Evolutionary conservation across 1,284 basidiomycete species (phyloP), one percentile per base, ranked within the genome.

Genomic region (Moesziomyces parantarcticus): DNA sequence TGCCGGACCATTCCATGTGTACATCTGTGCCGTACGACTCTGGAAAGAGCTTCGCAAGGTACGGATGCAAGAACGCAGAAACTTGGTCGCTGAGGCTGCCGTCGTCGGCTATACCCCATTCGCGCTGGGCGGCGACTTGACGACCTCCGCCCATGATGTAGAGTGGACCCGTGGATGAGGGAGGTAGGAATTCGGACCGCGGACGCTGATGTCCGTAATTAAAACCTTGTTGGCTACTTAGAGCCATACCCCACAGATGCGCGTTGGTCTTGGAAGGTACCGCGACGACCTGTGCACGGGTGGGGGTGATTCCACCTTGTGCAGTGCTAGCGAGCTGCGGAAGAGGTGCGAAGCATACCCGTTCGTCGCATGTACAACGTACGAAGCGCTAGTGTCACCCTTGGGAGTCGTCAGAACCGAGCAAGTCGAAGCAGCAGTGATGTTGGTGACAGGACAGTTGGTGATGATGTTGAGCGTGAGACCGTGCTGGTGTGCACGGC

Each of bases 161-260:
- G 16, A 92, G 78, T 0, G 56, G 46, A 0, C 36, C 36, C 3
- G 16, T 16, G 18, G 36, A 2, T 8, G 36, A 39, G 11, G 36
- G 36, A 1, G 36, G 36, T 7, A 7, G 7, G 36, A 40, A n/a
- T 23, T 52, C 45, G 40, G 51, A 22, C 8, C 42, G 9, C 13
- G 71, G 89, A 32, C 92, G 86, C n/a, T 91, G 89, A 76, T 92
- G 92, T 89, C 91, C 92, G 80, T 93, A 93, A 76, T 92, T 90
- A 67, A 85, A 88, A 0, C 88, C 88, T 52, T 86, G 85, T 62
- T 89, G 57, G 29, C 71, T 63, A 16, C 62, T 65, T 21, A 77
- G 36, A 9, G 61, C 77, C 52, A 73, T 69, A 1, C 52, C 53
- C 63, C 67, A 75, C 20, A 50, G 11, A 25, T 51, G 29, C 3